Base-by-base conservation (phyloP, 78 protist species). In the Corallochytrium limacisporum region DNA sequence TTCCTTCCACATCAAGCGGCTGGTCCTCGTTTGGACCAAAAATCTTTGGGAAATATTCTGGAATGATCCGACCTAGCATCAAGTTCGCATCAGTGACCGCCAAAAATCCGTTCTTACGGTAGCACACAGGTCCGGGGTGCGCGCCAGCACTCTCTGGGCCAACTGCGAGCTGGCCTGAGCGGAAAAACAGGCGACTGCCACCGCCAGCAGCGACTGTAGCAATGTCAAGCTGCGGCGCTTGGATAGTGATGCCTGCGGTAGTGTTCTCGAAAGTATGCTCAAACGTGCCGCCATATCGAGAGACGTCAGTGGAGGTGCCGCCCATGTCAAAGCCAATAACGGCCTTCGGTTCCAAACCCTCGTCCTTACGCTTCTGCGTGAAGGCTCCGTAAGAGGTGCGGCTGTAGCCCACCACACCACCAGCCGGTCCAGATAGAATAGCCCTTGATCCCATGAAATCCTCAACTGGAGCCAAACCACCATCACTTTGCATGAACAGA, bases 241-340 rank as follows among this genome's bases (percentile, higher is more conserved):
- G 94, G n/a, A 90, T 82, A 3, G 75, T 60, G 26, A 84, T 77
- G 20, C 97, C 97, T 0, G 97, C 94, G 0, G 72, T 77, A 18
- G 46, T 62, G 32, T 85, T 77, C 56, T 92, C 96, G 43, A 77
- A 89, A 0, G 87, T 89, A 51, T 79, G 93, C 61, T 89, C 94
- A n/a, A 22, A 74, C 16, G 26, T 2, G 20, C 91, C 92, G 42
- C 18, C 71, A 24, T 29, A 80, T 37, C 87, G 65, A 20, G 50
- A 51, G 6, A 90, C 95, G 61, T 92, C 97, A 1, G 97, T 92
- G 6, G 89, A 79, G 1, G 97, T 92, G 29, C 97, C 97, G 33
- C 97, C 97, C 95, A 92, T 92, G 84, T 92, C 97, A 39, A 90
- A 90, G 20, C 95, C 94, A 32, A 91, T 83, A 38, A 86, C 84